These are phyloP conservation scores for Dictyostelium intermedium DNA, from an alignment of 78 protist species.

Conservation along the genomic window DNA sequence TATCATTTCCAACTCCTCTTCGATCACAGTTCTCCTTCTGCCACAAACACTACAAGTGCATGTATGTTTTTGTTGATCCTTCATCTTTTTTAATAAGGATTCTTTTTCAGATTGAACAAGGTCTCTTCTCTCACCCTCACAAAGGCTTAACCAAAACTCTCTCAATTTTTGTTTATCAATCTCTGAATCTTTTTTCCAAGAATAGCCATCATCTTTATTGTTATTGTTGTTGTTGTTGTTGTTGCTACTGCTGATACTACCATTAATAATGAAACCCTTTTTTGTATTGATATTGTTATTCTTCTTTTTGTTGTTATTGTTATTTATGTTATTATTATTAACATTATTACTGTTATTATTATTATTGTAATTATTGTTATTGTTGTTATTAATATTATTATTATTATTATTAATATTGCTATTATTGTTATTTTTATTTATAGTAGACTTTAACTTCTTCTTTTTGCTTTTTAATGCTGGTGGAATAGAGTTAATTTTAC, in stretches of 20 bases:
- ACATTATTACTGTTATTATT: too few species aligned
- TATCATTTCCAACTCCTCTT: conserved; percentile 84
- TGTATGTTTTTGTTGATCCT: conserved; percentile 82
- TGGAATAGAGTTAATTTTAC: not conserved
- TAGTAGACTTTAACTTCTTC: not conserved
- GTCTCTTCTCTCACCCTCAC: conserved; percentile 57
- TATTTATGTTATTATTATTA: not conserved
- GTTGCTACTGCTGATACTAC: not conserved
- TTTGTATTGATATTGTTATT: not conserved
- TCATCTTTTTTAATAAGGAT: conserved; percentile 72
- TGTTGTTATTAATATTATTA: too few species aligned
- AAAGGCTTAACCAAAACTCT: conserved; percentile 64
- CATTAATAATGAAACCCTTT: not conserved
- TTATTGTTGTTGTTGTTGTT: not conserved
- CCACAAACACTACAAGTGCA: conserved; percentile 84
- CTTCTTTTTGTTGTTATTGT: not conserved
- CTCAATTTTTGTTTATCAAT: conserved; percentile 38
- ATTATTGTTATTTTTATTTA: not conserved
- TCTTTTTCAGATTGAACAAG: conserved; percentile 76
- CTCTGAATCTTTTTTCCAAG: conserved; percentile 19
- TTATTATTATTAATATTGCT: too few species aligned
- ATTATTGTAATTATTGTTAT: too few species aligned
- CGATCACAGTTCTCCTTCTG: conserved; percentile 74
- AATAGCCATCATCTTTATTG: not conserved
- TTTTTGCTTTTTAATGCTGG: not conserved